Conservation (phyloP, 2,329 filamentous ascomycete genomes). For the Paracorniculantispora psalliotae region DNA sequence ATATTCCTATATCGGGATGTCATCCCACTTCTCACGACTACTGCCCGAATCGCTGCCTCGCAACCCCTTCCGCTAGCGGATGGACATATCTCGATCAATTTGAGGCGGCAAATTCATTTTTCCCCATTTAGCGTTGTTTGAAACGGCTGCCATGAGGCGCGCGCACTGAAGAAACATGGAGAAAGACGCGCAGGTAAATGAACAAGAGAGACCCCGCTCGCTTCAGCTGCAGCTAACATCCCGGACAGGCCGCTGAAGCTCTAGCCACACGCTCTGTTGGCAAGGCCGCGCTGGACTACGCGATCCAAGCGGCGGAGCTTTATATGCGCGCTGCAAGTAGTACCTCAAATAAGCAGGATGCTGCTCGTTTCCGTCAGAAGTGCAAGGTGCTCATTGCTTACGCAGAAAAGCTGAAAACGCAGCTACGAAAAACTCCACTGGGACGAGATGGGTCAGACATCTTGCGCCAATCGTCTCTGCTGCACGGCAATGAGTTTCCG, state of each 20-base stretch:
- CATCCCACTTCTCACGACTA: background rate
- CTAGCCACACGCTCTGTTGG: constrained; percentile 30
- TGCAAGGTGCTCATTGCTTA: constrained; percentile 64
- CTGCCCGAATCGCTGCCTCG: background rate
- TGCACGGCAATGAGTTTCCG: constrained; percentile 80
- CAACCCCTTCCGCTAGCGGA: background rate
- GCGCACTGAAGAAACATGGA: constrained; percentile 27
- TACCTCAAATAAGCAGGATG: constrained; percentile 57
- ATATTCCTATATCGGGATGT: constrained; percentile 14
- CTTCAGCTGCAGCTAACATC: background rate
- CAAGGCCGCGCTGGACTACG: constrained; percentile 63
- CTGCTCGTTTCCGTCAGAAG: constrained; percentile 59
- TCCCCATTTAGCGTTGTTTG: background rate
- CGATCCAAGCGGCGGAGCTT: constrained; percentile 72
- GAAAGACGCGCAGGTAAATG: constrained; percentile 33
- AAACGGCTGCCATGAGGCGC: constrained; percentile 9
- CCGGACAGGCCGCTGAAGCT: constrained; percentile 33
- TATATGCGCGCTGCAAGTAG: constrained; percentile 72
- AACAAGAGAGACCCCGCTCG: background rate
- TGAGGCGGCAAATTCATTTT: background rate
- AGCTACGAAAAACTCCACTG: constrained; percentile 10
- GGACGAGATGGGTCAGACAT: constrained; percentile 35
- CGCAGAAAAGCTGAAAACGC: constrained; percentile 70
- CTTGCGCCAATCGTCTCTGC: constrained; percentile 67
- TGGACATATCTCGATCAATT: background rate